Evolutionary conservation across 2,329 filamentous ascomycete genomes (phyloP).

Genomic region (Phyllosticta citribraziliensis): DNA sequence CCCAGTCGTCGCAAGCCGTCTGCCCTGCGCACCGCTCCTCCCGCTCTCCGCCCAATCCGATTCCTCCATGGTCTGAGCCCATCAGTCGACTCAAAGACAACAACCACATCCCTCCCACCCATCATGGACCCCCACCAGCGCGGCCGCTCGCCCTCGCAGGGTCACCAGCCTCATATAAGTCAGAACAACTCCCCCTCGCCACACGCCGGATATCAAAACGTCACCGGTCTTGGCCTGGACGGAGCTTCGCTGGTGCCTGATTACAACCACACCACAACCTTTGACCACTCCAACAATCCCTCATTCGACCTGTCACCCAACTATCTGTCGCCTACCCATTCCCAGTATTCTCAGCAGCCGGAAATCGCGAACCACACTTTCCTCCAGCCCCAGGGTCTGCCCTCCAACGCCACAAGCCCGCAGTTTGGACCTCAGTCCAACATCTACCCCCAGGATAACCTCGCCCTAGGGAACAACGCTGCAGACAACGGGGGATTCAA

Average conservation of each 20-base stretch:
- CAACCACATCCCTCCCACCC: constrained; percentile 15
- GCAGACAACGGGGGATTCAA: constrained; percentile 18
- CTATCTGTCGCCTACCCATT: constrained; percentile 35
- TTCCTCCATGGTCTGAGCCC: constrained; percentile 19
- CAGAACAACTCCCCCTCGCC: constrained; percentile 56
- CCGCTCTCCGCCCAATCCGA: constrained; percentile 9
- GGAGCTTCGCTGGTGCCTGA: constrained; percentile 35
- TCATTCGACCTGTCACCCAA: constrained; percentile 21
- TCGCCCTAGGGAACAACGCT: constrained; percentile 20
- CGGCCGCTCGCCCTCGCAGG: constrained; percentile 54
- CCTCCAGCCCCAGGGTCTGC: constrained; percentile 30
- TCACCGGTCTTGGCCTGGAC: constrained; percentile 48
- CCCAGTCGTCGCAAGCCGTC: constrained; percentile 8
- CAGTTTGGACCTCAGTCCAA: constrained; percentile 29
- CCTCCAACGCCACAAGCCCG: constrained; percentile 46
- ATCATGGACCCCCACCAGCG: constrained; percentile 47
- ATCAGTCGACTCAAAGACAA: constrained; percentile 19
- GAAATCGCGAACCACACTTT: constrained; percentile 33
- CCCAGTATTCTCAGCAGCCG: constrained; percentile 32
- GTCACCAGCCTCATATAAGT: constrained; percentile 54
- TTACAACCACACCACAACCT: constrained; percentile 16
- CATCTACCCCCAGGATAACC: constrained; percentile 23
- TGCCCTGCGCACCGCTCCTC: constrained; percentile 3
- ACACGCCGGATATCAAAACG: constrained; percentile 44
- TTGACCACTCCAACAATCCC: constrained; percentile 11